These are phyloP conservation scores for Xanthoceras sorbifolium DNA, from an alignment of 345 rosid genomes.

Conservation along the genomic window DNA sequence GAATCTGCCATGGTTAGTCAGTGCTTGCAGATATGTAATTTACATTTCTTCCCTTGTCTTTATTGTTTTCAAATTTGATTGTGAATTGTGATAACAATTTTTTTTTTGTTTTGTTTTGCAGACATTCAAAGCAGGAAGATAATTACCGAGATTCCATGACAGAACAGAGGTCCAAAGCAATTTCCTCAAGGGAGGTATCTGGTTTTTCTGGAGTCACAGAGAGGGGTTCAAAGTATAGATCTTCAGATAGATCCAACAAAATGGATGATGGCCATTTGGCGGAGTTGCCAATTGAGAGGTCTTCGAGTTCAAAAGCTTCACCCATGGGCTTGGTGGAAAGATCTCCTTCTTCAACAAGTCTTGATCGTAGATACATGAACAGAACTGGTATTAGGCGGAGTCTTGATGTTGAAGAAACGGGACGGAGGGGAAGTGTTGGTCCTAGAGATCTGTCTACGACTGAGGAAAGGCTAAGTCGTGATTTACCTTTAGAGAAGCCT, in stretches of 20 bases:
- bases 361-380: constrained; percentile 67
- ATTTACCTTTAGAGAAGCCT: constrained; percentile 53
- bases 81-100: constrained; percentile 2
- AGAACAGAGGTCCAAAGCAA: constrained; percentile 60
- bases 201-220: constrained; percentile 59
- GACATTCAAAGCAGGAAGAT: constrained; percentile 57
- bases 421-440: constrained; percentile 55
- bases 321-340: constrained; percentile 67
- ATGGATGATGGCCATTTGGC: constrained; percentile 64
- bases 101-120: constrained; percentile 30
- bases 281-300: constrained; percentile 67
- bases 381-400: constrained; percentile 60
- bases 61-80: not conserved
- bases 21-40: not conserved
- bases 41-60: not conserved
- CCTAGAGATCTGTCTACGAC: constrained; percentile 55
- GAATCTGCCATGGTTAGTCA: not conserved
- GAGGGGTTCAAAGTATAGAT: constrained; percentile 58
- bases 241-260: constrained; percentile 56
- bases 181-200: constrained; percentile 53
- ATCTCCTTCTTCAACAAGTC: constrained; percentile 77
- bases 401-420: constrained; percentile 73
- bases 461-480: constrained; percentile 60
- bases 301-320: constrained; percentile 74
- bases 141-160: constrained; percentile 46